Base-by-base conservation (phyloP, 2,329 filamentous ascomycete genomes). In the Teratosphaeria gauchensis region DNA sequence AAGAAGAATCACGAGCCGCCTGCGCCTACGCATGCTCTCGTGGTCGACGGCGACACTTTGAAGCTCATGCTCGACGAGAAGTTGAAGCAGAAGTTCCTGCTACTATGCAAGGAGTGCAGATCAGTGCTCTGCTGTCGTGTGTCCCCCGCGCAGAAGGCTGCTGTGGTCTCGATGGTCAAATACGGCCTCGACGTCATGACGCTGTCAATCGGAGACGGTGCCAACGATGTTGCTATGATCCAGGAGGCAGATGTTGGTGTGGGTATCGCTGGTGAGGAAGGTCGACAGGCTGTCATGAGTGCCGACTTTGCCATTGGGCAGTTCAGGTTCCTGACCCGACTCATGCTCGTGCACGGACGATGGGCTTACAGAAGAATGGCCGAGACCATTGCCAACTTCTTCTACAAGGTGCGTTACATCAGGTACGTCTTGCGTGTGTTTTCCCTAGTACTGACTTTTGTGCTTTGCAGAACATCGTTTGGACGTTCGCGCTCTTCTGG, bases 161-260 rank as follows among this genome's bases (percentile, higher is more conserved):
- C 92, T n/a, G 94, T 99, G 46, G 94, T 97, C 56, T 82, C 86
- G 61, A 90, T 99, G 85, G 95, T 99, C 64, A 96, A 96, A 78
- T 87, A 86, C 62, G 92, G 94, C 28, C 79, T 99, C 51, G 90
- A 97, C 71, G 92, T 97, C 69, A 95, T 99, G 85, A 96, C 94
- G 0, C 81, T 96, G 33, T 92, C 91, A 1, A 89, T 96, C 60
- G 92, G 92, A 61, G 92, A 96, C 69, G 92, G 92, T 69, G 92
- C 92, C 70, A 96, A 96, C 72, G 92, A 96, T 74, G 90, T 96
- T 62, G 91, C 92, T 65, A 96, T 96, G 92, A 96, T 96, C 67
- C 92, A 96, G 74, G 91, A 96, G 74, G 92, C 92, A 16, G 90
- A 96, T 72, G 90, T 96, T n/a, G 92, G 92, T 72, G 91, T 96